Percentiles rank a stretch among this genome's conserved stretches.
These are phyloP conservation scores for Fragaria vesca DNA, from an alignment of 306 rosid genomes.

Conservation along the genomic window DNA sequence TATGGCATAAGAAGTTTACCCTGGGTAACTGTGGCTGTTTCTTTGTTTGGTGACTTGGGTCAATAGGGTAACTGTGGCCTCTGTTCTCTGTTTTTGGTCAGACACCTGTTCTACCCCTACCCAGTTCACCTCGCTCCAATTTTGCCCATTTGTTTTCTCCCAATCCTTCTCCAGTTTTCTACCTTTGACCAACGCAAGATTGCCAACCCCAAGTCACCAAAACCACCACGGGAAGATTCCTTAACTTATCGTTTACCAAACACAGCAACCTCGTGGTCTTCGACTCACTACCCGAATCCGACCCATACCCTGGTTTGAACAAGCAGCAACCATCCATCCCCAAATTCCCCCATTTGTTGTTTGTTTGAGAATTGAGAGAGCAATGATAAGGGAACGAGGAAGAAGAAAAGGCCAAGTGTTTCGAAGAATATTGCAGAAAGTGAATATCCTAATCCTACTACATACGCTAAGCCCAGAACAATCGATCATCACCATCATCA, in stretches of 20 bases:
- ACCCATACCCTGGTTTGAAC: not conserved
- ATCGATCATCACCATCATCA: constrained; percentile 13
- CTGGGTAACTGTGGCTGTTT: too few species aligned
- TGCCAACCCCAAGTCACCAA: not conserved
- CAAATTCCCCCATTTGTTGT: not conserved
- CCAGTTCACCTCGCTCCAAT: not conserved
- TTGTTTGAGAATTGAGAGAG: not conserved
- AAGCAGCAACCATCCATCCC: not conserved
- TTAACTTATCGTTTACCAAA: not conserved
- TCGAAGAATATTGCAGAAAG: not conserved
- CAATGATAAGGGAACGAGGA: not conserved
- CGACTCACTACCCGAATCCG: not conserved
- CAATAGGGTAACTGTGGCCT: too few species aligned
- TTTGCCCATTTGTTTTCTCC: not conserved
- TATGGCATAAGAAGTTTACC: not conserved
- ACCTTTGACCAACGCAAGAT: not conserved
- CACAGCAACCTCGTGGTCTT: not conserved
- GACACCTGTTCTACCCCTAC: not conserved
- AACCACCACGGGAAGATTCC: not conserved
- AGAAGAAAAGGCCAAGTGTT: not conserved
- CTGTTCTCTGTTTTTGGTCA: not conserved
- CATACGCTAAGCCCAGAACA: constrained; percentile 19
- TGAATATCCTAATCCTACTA: constrained; percentile 15
- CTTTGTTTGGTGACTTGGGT: too few species aligned
- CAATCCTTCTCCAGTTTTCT: not conserved